Evolutionary conservation across 352 stramenopile species (phyloP).

Genomic region (Pythium aquatile): DNA sequence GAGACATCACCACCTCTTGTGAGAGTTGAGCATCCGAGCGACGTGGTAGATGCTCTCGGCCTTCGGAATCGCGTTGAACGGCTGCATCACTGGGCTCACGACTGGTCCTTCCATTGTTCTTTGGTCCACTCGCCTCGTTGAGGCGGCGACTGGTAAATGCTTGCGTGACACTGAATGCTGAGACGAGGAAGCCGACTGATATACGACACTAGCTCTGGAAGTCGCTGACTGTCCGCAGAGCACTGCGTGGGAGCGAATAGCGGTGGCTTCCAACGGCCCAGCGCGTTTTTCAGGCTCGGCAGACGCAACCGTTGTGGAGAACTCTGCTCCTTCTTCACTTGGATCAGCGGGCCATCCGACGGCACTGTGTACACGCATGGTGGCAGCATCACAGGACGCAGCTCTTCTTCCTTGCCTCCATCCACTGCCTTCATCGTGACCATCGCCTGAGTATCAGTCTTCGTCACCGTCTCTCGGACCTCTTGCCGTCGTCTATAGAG

Average conservation of each 20-base stretch:
- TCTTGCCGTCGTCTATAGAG: conserved; percentile 4
- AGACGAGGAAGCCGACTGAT: neutral
- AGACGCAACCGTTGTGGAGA: conserved; percentile 1
- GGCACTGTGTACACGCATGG: conserved; percentile 9
- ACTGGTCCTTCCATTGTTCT: neutral
- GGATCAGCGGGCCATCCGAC: neutral
- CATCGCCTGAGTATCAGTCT: neutral
- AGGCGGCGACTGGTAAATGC: conserved; percentile 5
- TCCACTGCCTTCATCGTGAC: neutral
- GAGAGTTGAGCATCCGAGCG: neutral
- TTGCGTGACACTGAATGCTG: neutral
- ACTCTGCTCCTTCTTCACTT: neutral
- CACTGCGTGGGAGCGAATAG: neutral
- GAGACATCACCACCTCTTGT: neutral
- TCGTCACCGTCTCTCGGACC: neutral
- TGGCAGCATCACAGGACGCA: neutral
- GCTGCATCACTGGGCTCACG: neutral
- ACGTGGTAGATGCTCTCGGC: neutral
- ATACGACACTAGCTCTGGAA: neutral
- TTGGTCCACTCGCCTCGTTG: neutral
- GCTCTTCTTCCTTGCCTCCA: neutral
- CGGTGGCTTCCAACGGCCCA: neutral
- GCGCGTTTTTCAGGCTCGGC: conserved; percentile 2
- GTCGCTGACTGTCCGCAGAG: neutral
- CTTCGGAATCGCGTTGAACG: neutral